Evolutionary conservation across 805 yeast species (phyloP), one percentile per base, ranked within the genome.

Genomic region (Scheffersomyces spartinae): DNA sequence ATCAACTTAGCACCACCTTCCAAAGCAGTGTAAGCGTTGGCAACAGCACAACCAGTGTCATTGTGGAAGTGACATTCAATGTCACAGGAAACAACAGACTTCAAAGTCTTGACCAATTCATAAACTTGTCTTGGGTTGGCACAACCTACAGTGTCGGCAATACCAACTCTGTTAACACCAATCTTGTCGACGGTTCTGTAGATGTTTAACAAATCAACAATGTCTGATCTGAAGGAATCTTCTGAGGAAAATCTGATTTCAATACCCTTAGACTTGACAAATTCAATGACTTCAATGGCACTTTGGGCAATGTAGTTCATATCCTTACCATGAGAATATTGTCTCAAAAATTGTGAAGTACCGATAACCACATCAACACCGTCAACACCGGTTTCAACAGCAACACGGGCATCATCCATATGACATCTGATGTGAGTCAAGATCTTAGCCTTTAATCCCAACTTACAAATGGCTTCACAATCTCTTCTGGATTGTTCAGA

Each of bases 41-140:
- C 75, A 42, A 69, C 64, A 25, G 76, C 74, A 53, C 76, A 69
- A 20, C 76, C 76, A 15, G 76, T 69, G 47, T 69, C 76, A 43
- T 69, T 66, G 52, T 69, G 76, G 64, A 69, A 69, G 48, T 69
- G 76, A 32, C 71, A 63, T 48, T 69, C 76, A 29, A 69, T 69
- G 36, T 69, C 75, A 55, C 76, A 69, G 7, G 60, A 53, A 23
- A 69, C 74, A 13, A 69, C 73, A 1, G 71, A 61, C 45, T 63
- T 68, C 41, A 69, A 57, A 11, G 75, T 68, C 50, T 66, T 64
- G 34, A 69, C 71, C 42, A 69, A 59, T 45, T 69, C 74, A 42
- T 66, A 69, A 21, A 69, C 75, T 45, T 69, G 76, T 58, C 75
- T 62, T 36, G 74, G 74, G 49, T 69, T 68, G 27, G 75, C 76